These are phyloP conservation scores for Silene vulgaris DNA, from an alignment of 179 eudicot genomes.

Conservation along the genomic window DNA sequence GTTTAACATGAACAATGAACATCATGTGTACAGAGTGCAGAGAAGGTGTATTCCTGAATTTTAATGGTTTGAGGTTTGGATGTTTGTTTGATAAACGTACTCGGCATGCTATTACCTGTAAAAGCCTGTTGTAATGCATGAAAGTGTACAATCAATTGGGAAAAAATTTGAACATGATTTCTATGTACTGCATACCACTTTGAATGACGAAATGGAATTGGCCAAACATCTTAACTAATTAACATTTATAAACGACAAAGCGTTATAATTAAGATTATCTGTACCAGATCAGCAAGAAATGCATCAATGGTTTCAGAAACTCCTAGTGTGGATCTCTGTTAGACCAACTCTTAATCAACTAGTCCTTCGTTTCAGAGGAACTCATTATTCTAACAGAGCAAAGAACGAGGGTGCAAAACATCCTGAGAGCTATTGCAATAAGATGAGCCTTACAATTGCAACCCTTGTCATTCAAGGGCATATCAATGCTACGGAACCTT, in stretches of 20 bases:
- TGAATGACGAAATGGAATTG: conserved; percentile 3
- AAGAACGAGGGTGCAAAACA: neutral
- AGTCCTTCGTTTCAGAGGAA: neutral
- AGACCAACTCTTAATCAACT: neutral
- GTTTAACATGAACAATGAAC: neutral
- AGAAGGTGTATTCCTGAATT: conserved; percentile 10
- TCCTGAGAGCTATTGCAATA: neutral
- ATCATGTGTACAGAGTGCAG: neutral
- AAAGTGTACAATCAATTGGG: neutral
- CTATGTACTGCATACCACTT: neutral
- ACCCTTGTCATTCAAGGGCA: conserved; percentile 4
- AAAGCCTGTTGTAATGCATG: neutral
- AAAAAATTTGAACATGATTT: neutral
- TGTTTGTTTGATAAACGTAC: conserved; percentile 5
- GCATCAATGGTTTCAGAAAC: neutral
- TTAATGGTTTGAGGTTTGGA: conserved; percentile 2
- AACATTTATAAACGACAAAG: neutral
- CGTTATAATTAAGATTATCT: neutral
- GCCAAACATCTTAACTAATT: neutral
- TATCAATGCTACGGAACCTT: neutral
- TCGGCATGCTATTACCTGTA: neutral
- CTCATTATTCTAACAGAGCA: neutral
- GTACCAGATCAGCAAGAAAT: neutral
- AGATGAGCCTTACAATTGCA: neutral
- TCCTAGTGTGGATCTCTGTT: neutral